Evolutionary conservation across 257 asterid genomes (phyloP).

Genomic region (Leonotis leonurus): DNA sequence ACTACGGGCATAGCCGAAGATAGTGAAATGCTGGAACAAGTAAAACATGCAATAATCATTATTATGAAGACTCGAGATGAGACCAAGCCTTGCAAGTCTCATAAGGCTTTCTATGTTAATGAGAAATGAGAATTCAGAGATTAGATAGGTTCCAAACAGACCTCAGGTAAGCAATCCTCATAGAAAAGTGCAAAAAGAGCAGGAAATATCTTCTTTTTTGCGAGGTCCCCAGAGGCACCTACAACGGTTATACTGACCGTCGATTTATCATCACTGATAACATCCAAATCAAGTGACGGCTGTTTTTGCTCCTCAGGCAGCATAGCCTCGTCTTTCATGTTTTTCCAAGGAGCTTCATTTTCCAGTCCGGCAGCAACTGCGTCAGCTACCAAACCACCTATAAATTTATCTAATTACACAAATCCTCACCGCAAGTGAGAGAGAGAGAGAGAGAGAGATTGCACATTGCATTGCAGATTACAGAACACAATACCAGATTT

Average conservation of each 20-base stretch:
- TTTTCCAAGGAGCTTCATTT: constrained; percentile 33
- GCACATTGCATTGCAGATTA: neutral
- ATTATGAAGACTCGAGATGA: neutral
- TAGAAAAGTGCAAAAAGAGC: constrained; percentile 95
- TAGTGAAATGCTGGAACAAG: no score
- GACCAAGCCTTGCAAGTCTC: neutral
- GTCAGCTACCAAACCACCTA: constrained; percentile 22
- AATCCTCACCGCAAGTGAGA: neutral
- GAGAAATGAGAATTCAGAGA: no score
- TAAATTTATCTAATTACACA: constrained; percentile 2
- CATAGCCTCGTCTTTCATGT: constrained; percentile 37
- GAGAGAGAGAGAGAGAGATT: no score
- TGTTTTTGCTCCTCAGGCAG: constrained; percentile 29
- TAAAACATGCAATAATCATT: no score
- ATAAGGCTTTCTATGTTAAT: no score
- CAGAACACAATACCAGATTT: neutral
- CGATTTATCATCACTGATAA: constrained; percentile 30
- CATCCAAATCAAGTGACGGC: constrained; percentile 14
- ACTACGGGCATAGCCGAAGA: no score
- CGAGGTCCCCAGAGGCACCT: constrained; percentile 98
- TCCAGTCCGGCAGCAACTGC: constrained; percentile 5
- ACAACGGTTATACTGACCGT: constrained; percentile 87
- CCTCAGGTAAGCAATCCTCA: constrained; percentile 96
- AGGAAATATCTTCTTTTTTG: constrained; percentile 93
- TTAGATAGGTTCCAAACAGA: constrained; percentile 17